A percentile compares a stretch with the other conserved stretches of the same genome.
Evolutionary conservation across 2,329 filamentous ascomycete species (phyloP).

Genomic region (Zalaria obscura): DNA sequence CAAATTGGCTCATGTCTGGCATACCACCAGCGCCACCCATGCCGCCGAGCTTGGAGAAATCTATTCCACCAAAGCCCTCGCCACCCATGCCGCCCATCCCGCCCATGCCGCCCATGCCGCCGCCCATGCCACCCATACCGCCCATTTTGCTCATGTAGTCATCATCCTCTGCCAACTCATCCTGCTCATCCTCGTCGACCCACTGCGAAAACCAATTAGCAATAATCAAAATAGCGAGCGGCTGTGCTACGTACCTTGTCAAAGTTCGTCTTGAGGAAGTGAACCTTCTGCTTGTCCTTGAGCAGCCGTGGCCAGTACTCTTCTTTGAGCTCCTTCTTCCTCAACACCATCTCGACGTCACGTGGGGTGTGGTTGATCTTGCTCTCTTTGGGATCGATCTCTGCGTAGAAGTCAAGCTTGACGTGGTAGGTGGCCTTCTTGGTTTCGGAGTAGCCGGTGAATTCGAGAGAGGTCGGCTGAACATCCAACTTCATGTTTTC

Average conservation of each 20-base stretch:
- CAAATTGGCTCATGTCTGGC: conserved; percentile 20
- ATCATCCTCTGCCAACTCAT: conserved; percentile 75
- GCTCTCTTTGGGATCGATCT: conserved; percentile 75
- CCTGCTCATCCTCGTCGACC: conserved; percentile 98
- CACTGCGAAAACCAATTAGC: conserved; percentile 36
- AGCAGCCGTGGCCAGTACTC: conserved; percentile 93
- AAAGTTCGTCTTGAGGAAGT: conserved; percentile 98
- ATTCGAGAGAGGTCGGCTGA: conserved; percentile 61
- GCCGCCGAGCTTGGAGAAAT: conserved; percentile 76
- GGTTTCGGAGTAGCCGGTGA: conserved; percentile 68
- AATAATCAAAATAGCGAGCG: neutral
- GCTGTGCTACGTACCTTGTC: conserved; percentile 60
- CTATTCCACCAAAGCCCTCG: conserved; percentile 72
- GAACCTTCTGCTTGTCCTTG: conserved; percentile 77
- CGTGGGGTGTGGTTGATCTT: conserved; percentile 81
- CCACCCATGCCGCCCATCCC: conserved; percentile 28
- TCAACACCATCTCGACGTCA: conserved; percentile 78
- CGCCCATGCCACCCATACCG: conserved; percentile 30
- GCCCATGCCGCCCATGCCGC: conserved; percentile 47
- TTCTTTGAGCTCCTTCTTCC: conserved; percentile 92
- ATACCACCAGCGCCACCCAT: conserved; percentile 12
- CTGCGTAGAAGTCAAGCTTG: conserved; percentile 73
- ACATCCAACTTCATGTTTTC: conserved; percentile 70
- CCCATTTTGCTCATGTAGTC: conserved; percentile 37
- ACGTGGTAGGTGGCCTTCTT: conserved; percentile 82